Conservation (phyloP, 345 rosid species). For the Passiflora organensis region DNA sequence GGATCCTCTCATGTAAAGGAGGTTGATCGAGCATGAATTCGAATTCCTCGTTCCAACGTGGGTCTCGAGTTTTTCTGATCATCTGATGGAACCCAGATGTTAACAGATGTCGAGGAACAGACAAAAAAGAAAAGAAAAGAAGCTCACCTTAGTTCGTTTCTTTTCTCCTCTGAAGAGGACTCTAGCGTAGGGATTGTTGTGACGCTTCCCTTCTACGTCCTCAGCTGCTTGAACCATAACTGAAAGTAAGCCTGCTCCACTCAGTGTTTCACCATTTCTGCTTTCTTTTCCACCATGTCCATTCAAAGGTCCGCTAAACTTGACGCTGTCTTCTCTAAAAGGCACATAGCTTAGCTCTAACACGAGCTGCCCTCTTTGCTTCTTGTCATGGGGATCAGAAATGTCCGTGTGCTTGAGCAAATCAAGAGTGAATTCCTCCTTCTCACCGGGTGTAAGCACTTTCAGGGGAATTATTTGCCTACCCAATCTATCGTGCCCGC, state of each 20-base stretch:
- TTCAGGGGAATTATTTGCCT: slow-evolving; percentile 64
- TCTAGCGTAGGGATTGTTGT: slow-evolving; percentile 58
- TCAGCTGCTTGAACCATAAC: slow-evolving; percentile 56
- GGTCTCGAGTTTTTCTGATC: slow-evolving; percentile 52
- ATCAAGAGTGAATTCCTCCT: slow-evolving; percentile 47
- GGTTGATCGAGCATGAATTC: slow-evolving; percentile 59
- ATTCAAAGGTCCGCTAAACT: slow-evolving; percentile 18
- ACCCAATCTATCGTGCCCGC: slow-evolving; percentile 69
- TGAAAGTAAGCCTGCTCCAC: slow-evolving; percentile 58
- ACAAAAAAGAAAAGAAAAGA: neutral
- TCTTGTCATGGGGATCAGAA: slow-evolving; percentile 42
- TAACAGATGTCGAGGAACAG: neutral
- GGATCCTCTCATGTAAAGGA: slow-evolving; percentile 54
- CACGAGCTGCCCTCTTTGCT: slow-evolving; percentile 48
- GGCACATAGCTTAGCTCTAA: slow-evolving; percentile 61
- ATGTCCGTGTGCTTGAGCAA: slow-evolving; percentile 51
- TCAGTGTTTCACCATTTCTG: slow-evolving; percentile 27
- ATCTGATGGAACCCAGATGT: slow-evolving; percentile 22
- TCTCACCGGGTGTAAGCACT: slow-evolving; percentile 40
- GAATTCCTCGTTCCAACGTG: slow-evolving; percentile 70
- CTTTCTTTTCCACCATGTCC: slow-evolving; percentile 31
- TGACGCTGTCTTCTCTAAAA: slow-evolving; percentile 51
- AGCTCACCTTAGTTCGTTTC: slow-evolving; percentile 61
- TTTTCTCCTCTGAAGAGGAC: slow-evolving; percentile 63
- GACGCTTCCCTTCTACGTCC: slow-evolving; percentile 59